Conservation (phyloP, 2,329 filamentous ascomycete genomes). For the Arachnopeziza araneosa region DNA sequence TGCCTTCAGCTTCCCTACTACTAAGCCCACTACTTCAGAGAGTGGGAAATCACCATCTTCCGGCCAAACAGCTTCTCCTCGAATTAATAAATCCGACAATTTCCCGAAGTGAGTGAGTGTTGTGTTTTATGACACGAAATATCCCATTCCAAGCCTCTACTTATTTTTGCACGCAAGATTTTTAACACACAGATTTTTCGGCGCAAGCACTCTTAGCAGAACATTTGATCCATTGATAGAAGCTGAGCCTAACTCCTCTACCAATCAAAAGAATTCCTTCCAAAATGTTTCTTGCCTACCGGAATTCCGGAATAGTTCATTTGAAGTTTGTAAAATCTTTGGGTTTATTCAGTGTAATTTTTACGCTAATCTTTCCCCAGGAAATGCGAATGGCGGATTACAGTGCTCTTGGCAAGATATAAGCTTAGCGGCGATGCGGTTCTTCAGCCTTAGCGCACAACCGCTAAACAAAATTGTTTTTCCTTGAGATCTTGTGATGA, state of each 20-base stretch:
- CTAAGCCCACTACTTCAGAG: neutral
- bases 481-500: no score
- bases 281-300: conserved; percentile 1
- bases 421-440: no score
- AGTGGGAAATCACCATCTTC: no score
- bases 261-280: neutral
- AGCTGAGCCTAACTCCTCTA: neutral
- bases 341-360: neutral
- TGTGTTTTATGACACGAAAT: neutral
- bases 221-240: neutral
- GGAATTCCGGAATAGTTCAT: neutral
- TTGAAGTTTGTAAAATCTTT: conserved; percentile 1
- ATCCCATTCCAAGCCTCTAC: neutral
- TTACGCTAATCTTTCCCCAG: neutral
- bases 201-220: neutral
- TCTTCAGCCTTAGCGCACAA: no score
- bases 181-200: neutral
- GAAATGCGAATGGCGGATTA: neutral
- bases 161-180: neutral
- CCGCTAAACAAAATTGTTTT: no score
- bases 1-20: no score
- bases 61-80: neutral
- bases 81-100: neutral
- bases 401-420: neutral
- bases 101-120: neutral